Percentiles rank a stretch among this genome's conserved stretches.
Evolutionary conservation across 805 yeast species (phyloP).

Genomic region (Pichia membranifaciens): DNA sequence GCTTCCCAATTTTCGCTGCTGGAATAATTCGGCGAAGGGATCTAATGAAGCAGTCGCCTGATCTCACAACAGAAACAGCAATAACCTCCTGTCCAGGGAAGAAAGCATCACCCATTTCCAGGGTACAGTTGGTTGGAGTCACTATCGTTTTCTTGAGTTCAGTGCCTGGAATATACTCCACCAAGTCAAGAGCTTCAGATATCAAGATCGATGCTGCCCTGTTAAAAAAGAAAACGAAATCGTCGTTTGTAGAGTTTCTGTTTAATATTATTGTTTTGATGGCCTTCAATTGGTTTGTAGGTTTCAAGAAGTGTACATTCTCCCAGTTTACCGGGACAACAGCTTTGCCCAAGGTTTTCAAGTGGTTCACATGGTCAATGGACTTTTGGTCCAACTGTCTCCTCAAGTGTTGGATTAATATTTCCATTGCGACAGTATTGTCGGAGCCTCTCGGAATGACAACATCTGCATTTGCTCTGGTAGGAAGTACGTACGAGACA

Average conservation of each 20-base stretch:
- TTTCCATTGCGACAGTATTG: conserved; percentile 69
- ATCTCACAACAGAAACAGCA: conserved; percentile 76
- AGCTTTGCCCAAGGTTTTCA: conserved; percentile 50
- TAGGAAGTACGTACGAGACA: conserved; percentile 65
- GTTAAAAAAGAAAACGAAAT: conserved; percentile 82
- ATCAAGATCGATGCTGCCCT: conserved; percentile 70
- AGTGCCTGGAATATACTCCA: conserved; percentile 32
- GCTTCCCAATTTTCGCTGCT: conserved; percentile 71
- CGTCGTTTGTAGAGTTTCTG: conserved; percentile 53
- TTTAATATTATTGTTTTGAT: conserved; percentile 66
- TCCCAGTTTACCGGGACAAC: conserved; percentile 28
- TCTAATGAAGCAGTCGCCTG: conserved; percentile 88
- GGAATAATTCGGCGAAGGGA: conserved; percentile 75
- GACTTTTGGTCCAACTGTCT: conserved; percentile 66
- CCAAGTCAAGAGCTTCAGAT: conserved; percentile 58
- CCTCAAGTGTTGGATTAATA: conserved; percentile 73
- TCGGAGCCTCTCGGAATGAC: conserved; percentile 90
- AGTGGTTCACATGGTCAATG: conserved; percentile 55
- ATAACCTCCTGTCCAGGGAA: conserved; percentile 43
- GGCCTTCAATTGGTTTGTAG: conserved; percentile 62
- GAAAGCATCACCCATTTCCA: conserved; percentile 24
- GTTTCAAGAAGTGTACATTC: conserved; percentile 36
- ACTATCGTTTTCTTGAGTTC: conserved; percentile 18
- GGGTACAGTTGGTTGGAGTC: conserved; percentile 36
- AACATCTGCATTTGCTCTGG: conserved; percentile 74